These are phyloP conservation scores for Leccinum pellstonianum DNA, from an alignment of 768 basidiomycete genomes.

Conservation along the genomic window DNA sequence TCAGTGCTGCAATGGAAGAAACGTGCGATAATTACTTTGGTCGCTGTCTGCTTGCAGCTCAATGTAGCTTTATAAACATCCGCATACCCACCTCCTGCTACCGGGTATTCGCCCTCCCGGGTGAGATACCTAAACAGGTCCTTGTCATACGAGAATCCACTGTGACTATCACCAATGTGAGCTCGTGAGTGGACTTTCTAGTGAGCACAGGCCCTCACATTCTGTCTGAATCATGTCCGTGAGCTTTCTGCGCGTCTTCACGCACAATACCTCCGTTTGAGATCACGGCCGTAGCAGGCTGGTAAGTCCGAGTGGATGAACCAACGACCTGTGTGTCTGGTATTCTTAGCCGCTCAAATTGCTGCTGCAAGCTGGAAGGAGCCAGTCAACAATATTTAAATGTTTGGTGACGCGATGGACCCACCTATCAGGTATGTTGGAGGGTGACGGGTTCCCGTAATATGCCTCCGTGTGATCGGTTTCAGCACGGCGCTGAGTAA, in stretches of 20 bases:
- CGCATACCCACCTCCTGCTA: not conserved
- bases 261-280: not conserved
- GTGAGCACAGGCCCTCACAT: not conserved
- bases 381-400: not conserved
- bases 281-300: not conserved
- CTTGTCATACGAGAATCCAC: not conserved
- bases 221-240: not conserved
- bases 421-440: not conserved
- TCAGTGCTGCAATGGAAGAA: not conserved
- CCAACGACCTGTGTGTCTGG: not conserved
- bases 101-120: not conserved
- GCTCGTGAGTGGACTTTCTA: not conserved
- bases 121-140: not conserved
- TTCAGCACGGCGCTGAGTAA: not conserved
- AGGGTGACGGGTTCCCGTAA: not conserved
- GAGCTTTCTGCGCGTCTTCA: not conserved
- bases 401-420: not conserved
- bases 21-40: not conserved
- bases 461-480: not conserved
- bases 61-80: not conserved
- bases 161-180: not conserved
- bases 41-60: not conserved
- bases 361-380: not conserved
- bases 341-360: not conserved
- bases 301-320: not conserved